Evolutionary conservation across 768 basidiomycete genomes (phyloP).

Genomic region (Hypsizygus marmoreus): DNA sequence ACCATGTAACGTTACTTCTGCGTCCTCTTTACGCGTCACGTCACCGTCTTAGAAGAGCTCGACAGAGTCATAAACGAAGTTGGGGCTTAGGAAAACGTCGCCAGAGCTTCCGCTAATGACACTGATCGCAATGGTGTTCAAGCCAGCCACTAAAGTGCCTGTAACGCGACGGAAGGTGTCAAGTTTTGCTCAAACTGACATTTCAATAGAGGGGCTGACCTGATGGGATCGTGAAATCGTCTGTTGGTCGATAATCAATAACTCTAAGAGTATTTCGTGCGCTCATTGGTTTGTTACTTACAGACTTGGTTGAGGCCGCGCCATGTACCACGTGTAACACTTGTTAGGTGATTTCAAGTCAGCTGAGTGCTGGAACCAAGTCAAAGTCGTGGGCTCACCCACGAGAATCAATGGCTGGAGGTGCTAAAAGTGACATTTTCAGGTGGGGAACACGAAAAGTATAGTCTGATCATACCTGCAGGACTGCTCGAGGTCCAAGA

Average conservation of each 20-base stretch:
- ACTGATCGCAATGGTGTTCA: slow-evolving; percentile 45
- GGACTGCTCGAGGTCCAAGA: slow-evolving; percentile 44
- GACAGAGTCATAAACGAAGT: slow-evolving; percentile 45
- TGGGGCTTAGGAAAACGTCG: slow-evolving; percentile 45
- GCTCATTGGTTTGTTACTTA: slow-evolving; percentile 20
- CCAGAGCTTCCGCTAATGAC: slow-evolving; percentile 47
- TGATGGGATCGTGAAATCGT: slow-evolving; percentile 44
- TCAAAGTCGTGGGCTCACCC: slow-evolving; percentile 29
- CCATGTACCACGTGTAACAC: slow-evolving; percentile 54
- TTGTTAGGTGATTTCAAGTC: too few species aligned
- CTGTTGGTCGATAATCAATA: slow-evolving; percentile 13
- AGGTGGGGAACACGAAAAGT: background rate
- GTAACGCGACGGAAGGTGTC: background rate
- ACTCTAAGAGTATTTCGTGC: background rate
- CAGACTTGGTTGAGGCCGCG: slow-evolving; percentile 47
- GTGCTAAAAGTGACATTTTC: slow-evolving; percentile 26
- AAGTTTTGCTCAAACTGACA: background rate
- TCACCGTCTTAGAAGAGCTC: slow-evolving; percentile 33
- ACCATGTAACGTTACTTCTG: background rate
- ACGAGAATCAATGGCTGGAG: slow-evolving; percentile 41
- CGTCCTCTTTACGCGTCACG: background rate
- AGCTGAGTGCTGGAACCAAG: too few species aligned
- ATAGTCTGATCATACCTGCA: slow-evolving; percentile 25
- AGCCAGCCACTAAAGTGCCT: slow-evolving; percentile 38
- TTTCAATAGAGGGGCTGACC: slow-evolving; percentile 23